Conservation (phyloP, 2,329 filamentous ascomycete genomes). For the Trichoderma oligosporum region DNA sequence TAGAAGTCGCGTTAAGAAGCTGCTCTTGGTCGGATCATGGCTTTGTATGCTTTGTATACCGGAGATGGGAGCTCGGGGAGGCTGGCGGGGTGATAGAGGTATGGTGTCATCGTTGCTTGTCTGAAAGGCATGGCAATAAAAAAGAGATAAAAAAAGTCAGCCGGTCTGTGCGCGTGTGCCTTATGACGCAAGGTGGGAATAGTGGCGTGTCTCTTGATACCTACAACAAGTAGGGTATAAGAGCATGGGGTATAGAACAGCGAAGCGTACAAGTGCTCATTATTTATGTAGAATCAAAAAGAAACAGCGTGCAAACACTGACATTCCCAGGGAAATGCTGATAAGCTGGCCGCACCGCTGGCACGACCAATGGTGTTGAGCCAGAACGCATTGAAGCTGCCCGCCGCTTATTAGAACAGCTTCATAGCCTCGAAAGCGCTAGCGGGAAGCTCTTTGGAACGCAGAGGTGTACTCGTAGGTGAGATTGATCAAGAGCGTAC, state of each 20-base stretch:
- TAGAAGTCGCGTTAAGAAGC: slow-evolving; percentile 7
- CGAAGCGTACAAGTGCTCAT: background rate
- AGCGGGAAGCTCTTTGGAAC: background rate
- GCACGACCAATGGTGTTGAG: slow-evolving; percentile 1
- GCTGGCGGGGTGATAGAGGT: slow-evolving; percentile 7
- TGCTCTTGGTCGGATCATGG: slow-evolving; percentile 2
- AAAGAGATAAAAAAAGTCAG: slow-evolving; percentile 5
- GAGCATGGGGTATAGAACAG: too few relatives aligned
- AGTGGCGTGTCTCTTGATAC: background rate
- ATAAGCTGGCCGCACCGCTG: background rate
- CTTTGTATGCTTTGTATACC: background rate
- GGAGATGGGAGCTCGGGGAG: background rate
- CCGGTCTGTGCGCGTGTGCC: slow-evolving; percentile 11
- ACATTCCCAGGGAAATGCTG: background rate
- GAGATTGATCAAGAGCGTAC: slow-evolving; percentile 1
- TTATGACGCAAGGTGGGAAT: background rate
- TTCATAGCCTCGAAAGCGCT: slow-evolving; percentile 9
- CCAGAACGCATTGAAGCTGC: slow-evolving; percentile 1
- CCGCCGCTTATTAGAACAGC: background rate
- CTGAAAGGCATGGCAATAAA: background rate
- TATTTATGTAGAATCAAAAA: background rate
- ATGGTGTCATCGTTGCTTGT: slow-evolving; percentile 13
- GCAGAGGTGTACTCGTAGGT: background rate
- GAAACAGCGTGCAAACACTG: background rate
- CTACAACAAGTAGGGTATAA: background rate